Base-by-base conservation (phyloP, 1,284 basidiomycete genomes). In the Puccinia novopanici region DNA sequence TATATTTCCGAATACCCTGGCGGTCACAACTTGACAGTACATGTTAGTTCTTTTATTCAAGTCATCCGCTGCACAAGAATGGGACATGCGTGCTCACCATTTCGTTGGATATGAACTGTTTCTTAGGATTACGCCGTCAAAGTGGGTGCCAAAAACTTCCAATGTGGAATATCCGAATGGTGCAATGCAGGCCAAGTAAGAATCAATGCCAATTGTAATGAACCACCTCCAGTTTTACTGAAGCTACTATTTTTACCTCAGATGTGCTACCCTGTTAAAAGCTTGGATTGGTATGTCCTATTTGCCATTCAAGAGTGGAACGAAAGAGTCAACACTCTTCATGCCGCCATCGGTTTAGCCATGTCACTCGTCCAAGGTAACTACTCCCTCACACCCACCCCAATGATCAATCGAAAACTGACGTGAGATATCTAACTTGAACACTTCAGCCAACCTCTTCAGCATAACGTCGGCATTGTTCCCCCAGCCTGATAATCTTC, bases 171-270 rank as follows among this genome's bases (percentile, higher is more conserved):
- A 55, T 70, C 67, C 8, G 42, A 72, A 71, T 79, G 76, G 76
- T 79, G 76, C 48, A 79, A 79, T 54, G 76, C 55, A 30, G 76
- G 76, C 13, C 76, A 79, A 55, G 76, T 79, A 71, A 45, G 50
- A 30, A 34, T 19, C 70, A 48, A 50, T 48, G 42, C 27, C 3
- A 73, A 73, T 73, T 15, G 42, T 45, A 12, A 68, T 68, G 22
- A 9, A 50, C 15, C 10, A 65, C 30, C 27, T 52, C 10, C 13
- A 17, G 22, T 50, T 27, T 40, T 52, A 54, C 34, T 34, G 13
- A 54, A 15, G 48, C 12, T 48, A 52, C 42, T 40, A n/a, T n/a
- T 8, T 67, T 70, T 10, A 13, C 37, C 50, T 40, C 37, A 79
- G 76, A 79, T 79, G 67, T 79, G 76, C 27, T 59, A 50, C 40